Conservation (phyloP, 495 filamentous ascomycete species). For the Amniculicola lignicola region DNA sequence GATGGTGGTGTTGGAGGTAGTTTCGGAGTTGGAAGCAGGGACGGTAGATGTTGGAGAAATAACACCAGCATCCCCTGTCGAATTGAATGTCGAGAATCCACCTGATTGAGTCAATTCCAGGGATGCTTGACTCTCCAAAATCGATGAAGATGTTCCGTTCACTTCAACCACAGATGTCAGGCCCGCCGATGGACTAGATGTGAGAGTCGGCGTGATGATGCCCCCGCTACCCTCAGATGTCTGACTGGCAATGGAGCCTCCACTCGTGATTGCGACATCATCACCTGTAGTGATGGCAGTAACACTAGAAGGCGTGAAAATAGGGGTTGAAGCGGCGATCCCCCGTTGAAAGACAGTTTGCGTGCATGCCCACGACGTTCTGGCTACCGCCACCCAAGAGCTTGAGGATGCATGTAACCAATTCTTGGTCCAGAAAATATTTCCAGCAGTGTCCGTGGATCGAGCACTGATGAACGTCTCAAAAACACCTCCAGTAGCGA, state of each 20-base stretch:
- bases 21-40: not conserved
- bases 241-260: not conserved
- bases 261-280: not conserved
- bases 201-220: not conserved
- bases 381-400: slow-evolving; percentile 2
- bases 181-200: not conserved
- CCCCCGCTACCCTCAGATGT: not conserved
- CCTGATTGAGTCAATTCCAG: not conserved
- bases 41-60: not conserved
- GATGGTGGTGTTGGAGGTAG: no score
- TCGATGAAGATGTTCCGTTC: not conserved
- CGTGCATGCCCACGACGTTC: slow-evolving; percentile 5
- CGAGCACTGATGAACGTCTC: not conserved
- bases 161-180: not conserved
- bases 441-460: not conserved
- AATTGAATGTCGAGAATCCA: not conserved
- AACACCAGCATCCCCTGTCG: slow-evolving; percentile 1
- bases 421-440: not conserved
- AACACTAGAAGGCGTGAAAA: not conserved
- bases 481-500: slow-evolving; percentile 4
- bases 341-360: not conserved
- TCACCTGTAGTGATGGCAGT: slow-evolving; percentile 11
- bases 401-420: slow-evolving; percentile 9
- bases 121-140: not conserved
- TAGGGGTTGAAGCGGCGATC: no score